Evolutionary conservation across 1,284 basidiomycete genomes (phyloP), one percentile per base, ranked within the genome.

Genomic region (Taiwanofungus camphoratus): DNA sequence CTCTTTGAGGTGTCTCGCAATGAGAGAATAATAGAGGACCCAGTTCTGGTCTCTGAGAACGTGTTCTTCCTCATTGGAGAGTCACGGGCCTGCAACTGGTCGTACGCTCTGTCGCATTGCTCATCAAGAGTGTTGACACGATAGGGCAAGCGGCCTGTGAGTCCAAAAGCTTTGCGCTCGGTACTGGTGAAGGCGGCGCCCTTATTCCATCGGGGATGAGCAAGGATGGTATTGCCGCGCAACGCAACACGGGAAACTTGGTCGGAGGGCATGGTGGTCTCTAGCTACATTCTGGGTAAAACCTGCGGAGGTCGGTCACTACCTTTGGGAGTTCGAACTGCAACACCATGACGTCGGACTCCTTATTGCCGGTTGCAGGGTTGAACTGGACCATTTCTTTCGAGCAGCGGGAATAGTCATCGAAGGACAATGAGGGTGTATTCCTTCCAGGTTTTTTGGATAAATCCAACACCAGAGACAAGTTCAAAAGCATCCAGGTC

Each of bases 81-180:
- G 2, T 75, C 68, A 18, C 68, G 64, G 2, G 63, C 51, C 40
- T 70, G 36, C 21, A 82, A 74, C 61, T 90, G 88, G 27, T 74
- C 73, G 56, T 82, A 87, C 0, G 87, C 87, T 34, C 87, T 68
- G 33, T 70, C 61, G 57, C 80, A 79, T 59, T 92, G 88, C 50
- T 87, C 78, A 45, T 91, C 83, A 26, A 92, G 71, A 15, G 76
- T 75, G 60, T 89, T 86, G 34, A 89, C 73, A 44, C 78, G 74
- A 52, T 75, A 79, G 1, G 90, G 91, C 3, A 94, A 68, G 29
- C 87, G 78, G 2, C 87, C 88, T n/a, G 74, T 76, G 3, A 93
- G 70, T 4, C 84, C 83, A 46, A 92, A 84, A 1, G 67, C 69
- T 46, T 77, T 73, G 39, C 89, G 74, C 61, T 91, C 87, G 18